phyloP scores from a whole-genome alignment of 2,329 filamentous ascomycete genomes.

The Beauveria pseudobassiana region DNA sequence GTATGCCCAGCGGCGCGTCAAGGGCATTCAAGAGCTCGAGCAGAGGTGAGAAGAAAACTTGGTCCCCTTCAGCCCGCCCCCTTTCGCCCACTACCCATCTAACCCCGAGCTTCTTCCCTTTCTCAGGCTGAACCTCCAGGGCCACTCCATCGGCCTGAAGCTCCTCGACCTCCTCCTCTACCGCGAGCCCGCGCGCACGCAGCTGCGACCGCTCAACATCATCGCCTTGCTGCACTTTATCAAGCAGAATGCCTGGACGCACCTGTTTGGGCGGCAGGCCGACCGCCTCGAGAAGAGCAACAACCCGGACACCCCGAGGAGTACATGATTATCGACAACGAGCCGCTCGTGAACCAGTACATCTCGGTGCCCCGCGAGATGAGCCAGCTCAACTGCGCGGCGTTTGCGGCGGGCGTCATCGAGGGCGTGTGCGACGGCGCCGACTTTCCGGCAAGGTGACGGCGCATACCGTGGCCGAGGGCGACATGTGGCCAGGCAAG shows the following conservation, averaged over 20 bases:
- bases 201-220: conserved; percentile 77
- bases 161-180: conserved; percentile 92
- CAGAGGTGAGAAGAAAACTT: conserved; percentile 56
- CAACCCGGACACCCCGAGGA: conserved; percentile 76
- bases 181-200: conserved; percentile 62
- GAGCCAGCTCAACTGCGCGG: conserved; percentile 92
- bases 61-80: background rate
- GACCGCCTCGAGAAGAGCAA: conserved; percentile 87
- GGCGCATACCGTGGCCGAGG: conserved; percentile 68
- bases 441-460: conserved; percentile 82
- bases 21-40: conserved; percentile 88
- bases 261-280: conserved; percentile 84
- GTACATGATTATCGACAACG: conserved; percentile 99
- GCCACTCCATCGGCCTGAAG: conserved; percentile 87
- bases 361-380: conserved; percentile 91
- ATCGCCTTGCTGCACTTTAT: conserved; percentile 92
- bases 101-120: background rate
- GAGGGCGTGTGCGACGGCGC: conserved; percentile 94
- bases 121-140: conserved; percentile 74
- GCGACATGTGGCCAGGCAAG: conserved; percentile 90
- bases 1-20: conserved; percentile 86
- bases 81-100: background rate
- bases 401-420: conserved; percentile 88
- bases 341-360: conserved; percentile 90
- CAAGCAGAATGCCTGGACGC: conserved; percentile 83